Percentiles rank a stretch among this genome's conserved stretches.
Evolutionary conservation across 2,329 filamentous ascomycete species (phyloP).

Genomic region (Huntiella abstrusa): DNA sequence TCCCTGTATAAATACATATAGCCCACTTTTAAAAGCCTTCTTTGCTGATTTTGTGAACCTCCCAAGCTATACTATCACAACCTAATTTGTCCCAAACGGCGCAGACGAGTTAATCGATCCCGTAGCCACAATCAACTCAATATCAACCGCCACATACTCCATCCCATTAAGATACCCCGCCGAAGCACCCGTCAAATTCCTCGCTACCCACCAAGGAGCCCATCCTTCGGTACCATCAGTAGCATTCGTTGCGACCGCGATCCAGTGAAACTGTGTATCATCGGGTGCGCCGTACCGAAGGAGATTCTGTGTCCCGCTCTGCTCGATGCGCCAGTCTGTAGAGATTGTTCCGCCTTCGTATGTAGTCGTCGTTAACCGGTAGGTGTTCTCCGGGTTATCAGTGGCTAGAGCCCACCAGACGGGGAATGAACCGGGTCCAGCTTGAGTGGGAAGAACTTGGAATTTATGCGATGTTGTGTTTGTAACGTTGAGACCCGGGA

Average conservation of each 20-base stretch:
- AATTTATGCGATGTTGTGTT: background rate
- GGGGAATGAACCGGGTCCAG: slow-evolving; percentile 6
- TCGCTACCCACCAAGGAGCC: slow-evolving; percentile 10
- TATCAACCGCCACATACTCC: slow-evolving; percentile 7
- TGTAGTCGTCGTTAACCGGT: background rate
- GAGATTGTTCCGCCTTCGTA: background rate
- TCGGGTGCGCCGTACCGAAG: slow-evolving; percentile 2
- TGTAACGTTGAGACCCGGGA: slow-evolving; percentile 3
- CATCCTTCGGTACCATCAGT: slow-evolving; percentile 8
- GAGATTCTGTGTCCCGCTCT: background rate
- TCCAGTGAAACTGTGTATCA: slow-evolving; percentile 3
- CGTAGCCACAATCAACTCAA: slow-evolving; percentile 9
- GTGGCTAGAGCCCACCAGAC: slow-evolving; percentile 4
- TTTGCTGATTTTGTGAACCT: background rate
- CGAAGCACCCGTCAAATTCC: background rate
- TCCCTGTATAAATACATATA: too few relatives aligned
- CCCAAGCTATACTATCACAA: background rate
- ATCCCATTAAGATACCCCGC: background rate
- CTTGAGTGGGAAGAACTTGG: slow-evolving; percentile 8
- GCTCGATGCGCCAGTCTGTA: slow-evolving; percentile 1
- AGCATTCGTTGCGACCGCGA: slow-evolving; percentile 10
- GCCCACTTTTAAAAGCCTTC: too few relatives aligned
- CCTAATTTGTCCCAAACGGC: slow-evolving; percentile 9
- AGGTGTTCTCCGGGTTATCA: background rate
- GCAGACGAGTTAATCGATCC: slow-evolving; percentile 8